These are phyloP conservation scores for Calocera cornea DNA, from an alignment of 768 basidiomycete species.

Conservation along the genomic window DNA sequence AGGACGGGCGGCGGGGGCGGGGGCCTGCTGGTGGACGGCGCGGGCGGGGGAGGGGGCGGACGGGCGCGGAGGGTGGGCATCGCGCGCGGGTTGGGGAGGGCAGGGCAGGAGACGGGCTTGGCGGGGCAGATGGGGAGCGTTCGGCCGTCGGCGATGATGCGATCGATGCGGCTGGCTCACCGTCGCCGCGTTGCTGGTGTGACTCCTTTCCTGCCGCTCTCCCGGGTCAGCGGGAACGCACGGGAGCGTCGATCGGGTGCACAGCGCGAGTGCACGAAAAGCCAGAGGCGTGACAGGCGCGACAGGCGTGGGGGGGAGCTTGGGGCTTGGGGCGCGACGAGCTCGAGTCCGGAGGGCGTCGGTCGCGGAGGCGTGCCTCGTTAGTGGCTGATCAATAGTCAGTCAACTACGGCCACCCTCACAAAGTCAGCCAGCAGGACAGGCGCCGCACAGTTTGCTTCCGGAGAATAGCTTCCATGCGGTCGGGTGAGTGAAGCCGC, in stretches of 20 bases:
- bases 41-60: slow-evolving; percentile 7
- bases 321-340: too few relatives aligned
- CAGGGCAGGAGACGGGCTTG: neutral
- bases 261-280: too few relatives aligned
- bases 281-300: too few relatives aligned
- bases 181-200: neutral
- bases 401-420: neutral
- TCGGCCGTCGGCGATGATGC: too few relatives aligned
- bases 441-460: neutral
- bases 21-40: slow-evolving; percentile 13
- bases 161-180: too few relatives aligned
- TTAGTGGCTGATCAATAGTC: slow-evolving; percentile 5
- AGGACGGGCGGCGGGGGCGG: slow-evolving; percentile 13
- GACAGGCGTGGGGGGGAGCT: too few relatives aligned
- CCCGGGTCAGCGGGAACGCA: too few relatives aligned
- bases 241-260: too few relatives aligned
- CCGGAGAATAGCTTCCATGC: neutral
- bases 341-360: neutral
- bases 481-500: too few relatives aligned
- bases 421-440: neutral
- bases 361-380: neutral
- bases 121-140: too few relatives aligned
- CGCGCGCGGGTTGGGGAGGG: neutral
- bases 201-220: neutral
- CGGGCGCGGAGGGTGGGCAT: slow-evolving; percentile 4